These are phyloP conservation scores for Lotus japonicus DNA, from an alignment of 306 rosid species.

Conservation along the genomic window DNA sequence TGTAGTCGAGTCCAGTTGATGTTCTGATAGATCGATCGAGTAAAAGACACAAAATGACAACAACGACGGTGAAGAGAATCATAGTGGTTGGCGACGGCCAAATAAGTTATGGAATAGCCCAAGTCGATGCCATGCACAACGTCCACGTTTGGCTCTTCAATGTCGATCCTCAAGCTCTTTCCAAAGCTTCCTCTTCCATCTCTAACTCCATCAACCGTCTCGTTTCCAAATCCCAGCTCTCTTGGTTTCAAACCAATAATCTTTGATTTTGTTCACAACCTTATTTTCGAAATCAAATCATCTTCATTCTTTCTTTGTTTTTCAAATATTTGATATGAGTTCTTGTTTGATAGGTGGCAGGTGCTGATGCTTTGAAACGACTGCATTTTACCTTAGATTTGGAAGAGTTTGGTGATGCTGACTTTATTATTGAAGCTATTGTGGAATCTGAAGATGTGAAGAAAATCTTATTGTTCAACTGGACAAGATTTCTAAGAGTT, in stretches of 20 bases:
- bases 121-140: constrained; percentile 67
- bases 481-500: constrained; percentile 52
- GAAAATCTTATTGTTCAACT: constrained; percentile 48
- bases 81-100: constrained; percentile 87
- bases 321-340: no score
- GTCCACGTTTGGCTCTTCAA: constrained; percentile 53
- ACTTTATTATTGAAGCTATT: constrained; percentile 68
- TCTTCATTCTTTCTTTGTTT: no score
- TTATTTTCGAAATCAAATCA: no score
- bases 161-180: constrained; percentile 49
- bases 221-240: constrained; percentile 44
- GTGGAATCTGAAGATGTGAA: constrained; percentile 84
- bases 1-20: no score
- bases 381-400: constrained; percentile 44
- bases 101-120: constrained; percentile 94
- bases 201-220: constrained; percentile 54
- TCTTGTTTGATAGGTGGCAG: not conserved
- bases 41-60: no score
- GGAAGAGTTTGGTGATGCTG: constrained; percentile 56
- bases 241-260: constrained; percentile 23
- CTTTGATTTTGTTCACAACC: no score
- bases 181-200: constrained; percentile 53
- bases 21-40: no score
- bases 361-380: constrained; percentile 39
- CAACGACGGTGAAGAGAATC: constrained; percentile 36